phyloP scores from a whole-genome alignment of 1,284 basidiomycete species.

The Malassezia brasiliensis region DNA sequence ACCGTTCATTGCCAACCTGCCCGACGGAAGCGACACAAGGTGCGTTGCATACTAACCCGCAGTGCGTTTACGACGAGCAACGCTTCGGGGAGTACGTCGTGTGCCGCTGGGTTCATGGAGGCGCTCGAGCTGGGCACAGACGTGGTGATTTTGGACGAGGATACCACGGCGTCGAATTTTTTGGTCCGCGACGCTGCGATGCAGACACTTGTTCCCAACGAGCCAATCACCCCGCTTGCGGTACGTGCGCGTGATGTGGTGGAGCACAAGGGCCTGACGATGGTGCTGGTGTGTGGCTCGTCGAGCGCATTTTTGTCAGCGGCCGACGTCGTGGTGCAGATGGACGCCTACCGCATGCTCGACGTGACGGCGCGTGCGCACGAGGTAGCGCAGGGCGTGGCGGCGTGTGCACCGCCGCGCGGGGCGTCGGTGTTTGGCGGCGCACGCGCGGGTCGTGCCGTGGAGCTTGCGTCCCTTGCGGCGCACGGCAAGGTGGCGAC shows the following conservation, averaged over 20 bases:
- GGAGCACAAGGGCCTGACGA: neutral
- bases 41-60: neutral
- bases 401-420: neutral
- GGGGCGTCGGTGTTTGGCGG: neutral
- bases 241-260: constrained; percentile 8
- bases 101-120: constrained; percentile 18
- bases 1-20: constrained; percentile 18
- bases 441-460: neutral
- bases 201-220: constrained; percentile 14
- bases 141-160: constrained; percentile 18
- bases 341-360: constrained; percentile 15
- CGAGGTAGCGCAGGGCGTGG: neutral
- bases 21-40: constrained; percentile 10
- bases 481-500: constrained; percentile 6
- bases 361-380: constrained; percentile 8
- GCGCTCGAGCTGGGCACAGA: constrained; percentile 16
- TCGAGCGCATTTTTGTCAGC: constrained; percentile 9
- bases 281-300: constrained; percentile 20
- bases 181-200: constrained; percentile 14
- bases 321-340: constrained; percentile 17
- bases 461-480: neutral
- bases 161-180: constrained; percentile 19
- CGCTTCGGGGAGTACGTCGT: constrained; percentile 21
- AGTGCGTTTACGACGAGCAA: constrained; percentile 13
- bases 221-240: constrained; percentile 20